Evolutionary conservation across 2,329 filamentous ascomycete species (phyloP), one percentile per base, ranked within the genome.

Genomic region (Nothomitra cinnamomea): DNA sequence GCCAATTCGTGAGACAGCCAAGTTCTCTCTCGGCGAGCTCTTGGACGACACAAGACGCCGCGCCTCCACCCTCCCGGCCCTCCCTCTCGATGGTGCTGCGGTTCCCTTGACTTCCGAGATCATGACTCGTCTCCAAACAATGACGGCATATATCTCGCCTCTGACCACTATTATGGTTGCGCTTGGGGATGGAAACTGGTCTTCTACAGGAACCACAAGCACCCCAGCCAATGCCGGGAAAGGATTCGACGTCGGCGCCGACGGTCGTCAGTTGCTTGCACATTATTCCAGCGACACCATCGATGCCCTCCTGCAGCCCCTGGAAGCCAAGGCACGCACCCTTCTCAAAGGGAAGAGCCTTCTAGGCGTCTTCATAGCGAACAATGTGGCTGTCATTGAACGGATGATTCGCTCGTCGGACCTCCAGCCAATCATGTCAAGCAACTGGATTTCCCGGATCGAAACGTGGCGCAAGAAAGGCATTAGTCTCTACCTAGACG

Each of bases 271-370:
- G 53, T 81, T 98, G 15, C 88, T 98, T 60, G 83, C 85, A 1
- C 82, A 94, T 64, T 98, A 96, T 65, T 86, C 87, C 60, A 75
- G 82, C 21, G 92, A 98, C 67, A 90, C 87, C 32, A 83, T 96
- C 57, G 88, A 96, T 54, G 75, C 79, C 1, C 74, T 96, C 21
- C 76, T 96, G 58, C 75, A 75, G 25, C 77, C 83, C 7, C 73
- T 96, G 10, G 86, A 94, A 57, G 72, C 77, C 56, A 92, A 88
- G 58, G 81, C 83, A 3, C 79, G 83, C 28, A 64, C 76, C 7
- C 66, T 92, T 43, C 77, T 92, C 55, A 88, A 89, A 63, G 79
- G 78, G 56, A 92, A 88, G 66, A 80, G 82, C 22, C 72, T 86
- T 2, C 77, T 88, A 51, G 92, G 89, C 24, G 87, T 95, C 17